Evolutionary conservation across 140 eudicot genomes (phyloP).

Genomic region (Eryngium alpinum): DNA sequence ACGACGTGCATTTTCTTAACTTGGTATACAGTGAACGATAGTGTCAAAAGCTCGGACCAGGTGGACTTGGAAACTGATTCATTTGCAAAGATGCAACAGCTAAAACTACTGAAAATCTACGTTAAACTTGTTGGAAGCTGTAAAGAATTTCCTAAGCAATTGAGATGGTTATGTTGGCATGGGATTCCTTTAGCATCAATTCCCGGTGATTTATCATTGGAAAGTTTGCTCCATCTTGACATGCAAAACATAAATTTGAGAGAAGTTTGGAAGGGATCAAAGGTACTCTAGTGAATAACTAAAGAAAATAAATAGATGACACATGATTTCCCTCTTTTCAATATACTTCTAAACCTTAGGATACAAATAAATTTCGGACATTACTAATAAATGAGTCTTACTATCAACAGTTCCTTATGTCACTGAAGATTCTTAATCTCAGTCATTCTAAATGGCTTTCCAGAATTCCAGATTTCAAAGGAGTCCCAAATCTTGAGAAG

Average conservation of each 20-base stretch:
- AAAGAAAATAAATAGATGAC: too few relatives aligned
- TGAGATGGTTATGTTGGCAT: constrained; percentile 30
- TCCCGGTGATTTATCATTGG: constrained; percentile 11
- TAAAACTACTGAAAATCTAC: constrained; percentile 27
- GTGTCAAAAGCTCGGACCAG: not conserved
- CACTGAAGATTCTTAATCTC: constrained; percentile 26
- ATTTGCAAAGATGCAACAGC: constrained; percentile 24
- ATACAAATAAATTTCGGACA: too few relatives aligned
- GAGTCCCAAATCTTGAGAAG: constrained; percentile 25
- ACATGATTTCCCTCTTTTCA: too few relatives aligned
- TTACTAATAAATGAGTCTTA: not conserved
- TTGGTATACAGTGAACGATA: not conserved
- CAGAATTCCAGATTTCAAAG: constrained; percentile 24
- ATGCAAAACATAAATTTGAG: constrained; percentile 24
- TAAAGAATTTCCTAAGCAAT: constrained; percentile 21
- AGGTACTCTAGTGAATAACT: too few relatives aligned
- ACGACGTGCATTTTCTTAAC: not conserved
- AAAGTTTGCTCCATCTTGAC: constrained; percentile 25
- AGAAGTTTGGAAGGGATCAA: constrained; percentile 18
- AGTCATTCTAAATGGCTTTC: constrained; percentile 22
- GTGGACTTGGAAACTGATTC: constrained; percentile 12
- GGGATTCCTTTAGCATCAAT: constrained; percentile 16
- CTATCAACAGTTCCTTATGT: constrained; percentile 10
- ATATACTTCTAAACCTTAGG: not conserved
- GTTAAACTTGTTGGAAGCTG: constrained; percentile 13